phyloP scores from a whole-genome alignment of 1,284 basidiomycete species.

The Marasmius oreades region DNA sequence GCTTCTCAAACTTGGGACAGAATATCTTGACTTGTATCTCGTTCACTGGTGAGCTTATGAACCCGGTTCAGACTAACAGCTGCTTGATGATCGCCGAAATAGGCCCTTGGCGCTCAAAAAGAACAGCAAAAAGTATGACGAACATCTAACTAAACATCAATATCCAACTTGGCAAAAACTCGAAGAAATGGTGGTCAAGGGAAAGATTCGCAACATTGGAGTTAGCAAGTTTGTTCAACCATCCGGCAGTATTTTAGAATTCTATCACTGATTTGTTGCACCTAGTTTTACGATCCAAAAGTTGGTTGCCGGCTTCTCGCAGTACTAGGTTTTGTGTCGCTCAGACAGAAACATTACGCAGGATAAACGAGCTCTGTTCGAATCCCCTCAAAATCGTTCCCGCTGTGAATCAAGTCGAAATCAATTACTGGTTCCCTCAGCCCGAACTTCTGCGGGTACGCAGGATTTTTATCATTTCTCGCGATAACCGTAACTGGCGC shows the following conservation, averaged over 20 bases:
- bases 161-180: conserved; percentile 84
- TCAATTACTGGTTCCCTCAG: conserved; percentile 81
- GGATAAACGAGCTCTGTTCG: background rate
- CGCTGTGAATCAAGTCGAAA: conserved; percentile 80
- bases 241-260: background rate
- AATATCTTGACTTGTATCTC: conserved; percentile 78
- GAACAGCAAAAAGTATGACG: conserved; percentile 49
- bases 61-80: background rate
- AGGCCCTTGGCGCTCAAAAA: conserved; percentile 72
- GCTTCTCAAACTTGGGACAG: conserved; percentile 60
- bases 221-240: conserved; percentile 53
- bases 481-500: background rate
- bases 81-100: background rate
- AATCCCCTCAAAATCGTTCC: conserved; percentile 37
- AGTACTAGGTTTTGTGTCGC: too few relatives aligned
- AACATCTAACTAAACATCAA: conserved; percentile 65
- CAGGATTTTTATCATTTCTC: background rate
- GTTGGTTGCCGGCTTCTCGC: background rate
- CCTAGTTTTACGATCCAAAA: conserved; percentile 51
- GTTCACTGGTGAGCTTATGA: conserved; percentile 71
- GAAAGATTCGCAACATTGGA: conserved; percentile 82
- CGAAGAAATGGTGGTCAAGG: conserved; percentile 73
- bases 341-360: background rate
- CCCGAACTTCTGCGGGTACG: conserved; percentile 69
- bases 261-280: background rate